Base-by-base conservation (phyloP, 2,329 filamentous ascomycete species). In the Aspergillus felis region DNA sequence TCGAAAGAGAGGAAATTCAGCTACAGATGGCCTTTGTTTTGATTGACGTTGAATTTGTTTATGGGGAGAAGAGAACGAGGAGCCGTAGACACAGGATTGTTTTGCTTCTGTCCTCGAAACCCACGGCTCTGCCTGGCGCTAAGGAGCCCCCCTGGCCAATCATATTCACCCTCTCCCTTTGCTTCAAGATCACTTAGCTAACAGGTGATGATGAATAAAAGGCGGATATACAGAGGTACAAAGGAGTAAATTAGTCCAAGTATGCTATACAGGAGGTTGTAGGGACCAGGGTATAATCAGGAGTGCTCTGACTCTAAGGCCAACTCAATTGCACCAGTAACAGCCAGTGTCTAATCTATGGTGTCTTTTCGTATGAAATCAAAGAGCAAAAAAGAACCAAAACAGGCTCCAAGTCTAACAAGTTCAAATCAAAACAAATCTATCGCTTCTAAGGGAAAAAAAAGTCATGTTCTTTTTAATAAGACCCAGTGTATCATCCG, bases 21-120 rank as follows among this genome's bases (percentile, higher is more conserved):
- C 44, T 38, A 50, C 9, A 27, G 12, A 47, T 24, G 44, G 44
- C 24, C 12, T 14, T 47, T 47, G n/a, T 24, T 47, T 47, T 24
- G 24, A 28, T 48, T 29, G 48, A 32, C n/a, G 14, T 47, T 52
- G 44, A 20, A 20, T 57, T 61, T 57, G 58, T 61, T 61, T 61
- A 60, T 57, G 49, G 55, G 47, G 41, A 48, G 46, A 54, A 50
- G 55, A 57, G 57, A 60, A 58, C 58, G 57, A 49, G 46, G 56
- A 56, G 58, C 56, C 50, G 53, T 48, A 55, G 52, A 54, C 50
- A 51, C 54, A 55, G 55, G 54, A 58, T 57, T 66, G 61, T 60
- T 66, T 65, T 64, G 65, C 61, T 67, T 63, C 63, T 63, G 60
- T 66, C 58, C 61, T 55, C 64, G 64, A 66, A 66, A 65, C 57